Evolutionary conservation across 345 rosid genomes (phyloP).

Genomic region (Citrus inodora): DNA sequence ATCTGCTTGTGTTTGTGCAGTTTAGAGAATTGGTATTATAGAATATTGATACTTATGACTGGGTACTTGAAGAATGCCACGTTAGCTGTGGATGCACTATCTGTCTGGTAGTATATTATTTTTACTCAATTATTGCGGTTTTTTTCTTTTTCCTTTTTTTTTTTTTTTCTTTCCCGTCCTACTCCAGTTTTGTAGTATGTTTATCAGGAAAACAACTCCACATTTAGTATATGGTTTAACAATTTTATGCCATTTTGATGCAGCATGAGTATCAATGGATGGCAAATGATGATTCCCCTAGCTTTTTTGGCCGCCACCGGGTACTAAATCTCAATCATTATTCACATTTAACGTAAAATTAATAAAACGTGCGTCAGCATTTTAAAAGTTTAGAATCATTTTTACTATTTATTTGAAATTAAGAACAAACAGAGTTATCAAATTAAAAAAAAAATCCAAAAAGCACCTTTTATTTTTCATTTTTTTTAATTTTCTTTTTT

Average conservation of each 20-base stretch:
- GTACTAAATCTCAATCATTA: slow-evolving; percentile 14
- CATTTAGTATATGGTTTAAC: too few species aligned
- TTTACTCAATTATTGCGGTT: not conserved
- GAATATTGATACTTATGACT: slow-evolving; percentile 64
- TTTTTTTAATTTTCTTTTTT: too few species aligned
- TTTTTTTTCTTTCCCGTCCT: not conserved
- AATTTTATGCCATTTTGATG: not conserved
- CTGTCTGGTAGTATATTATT: slow-evolving; percentile 43
- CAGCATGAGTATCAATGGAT: slow-evolving; percentile 53
- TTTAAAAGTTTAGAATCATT: too few species aligned
- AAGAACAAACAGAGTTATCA: too few species aligned
- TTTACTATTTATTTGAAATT: too few species aligned
- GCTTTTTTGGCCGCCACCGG: slow-evolving; percentile 47
- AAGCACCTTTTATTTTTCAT: too few species aligned
- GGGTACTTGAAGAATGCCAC: slow-evolving; percentile 58
- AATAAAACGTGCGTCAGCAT: too few species aligned
- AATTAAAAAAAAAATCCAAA: too few species aligned
- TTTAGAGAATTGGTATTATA: slow-evolving; percentile 76
- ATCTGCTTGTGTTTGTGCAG: slow-evolving; percentile 23
- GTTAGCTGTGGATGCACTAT: slow-evolving; percentile 48
- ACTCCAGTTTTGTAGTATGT: too few species aligned
- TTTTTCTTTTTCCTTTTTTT: not conserved
- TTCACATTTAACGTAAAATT: not conserved
- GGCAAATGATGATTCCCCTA: slow-evolving; percentile 47
- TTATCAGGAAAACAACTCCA: too few species aligned